Evolutionary conservation across 441 rosid species (phyloP).

Genomic region (Raphanus hybrid): DNA sequence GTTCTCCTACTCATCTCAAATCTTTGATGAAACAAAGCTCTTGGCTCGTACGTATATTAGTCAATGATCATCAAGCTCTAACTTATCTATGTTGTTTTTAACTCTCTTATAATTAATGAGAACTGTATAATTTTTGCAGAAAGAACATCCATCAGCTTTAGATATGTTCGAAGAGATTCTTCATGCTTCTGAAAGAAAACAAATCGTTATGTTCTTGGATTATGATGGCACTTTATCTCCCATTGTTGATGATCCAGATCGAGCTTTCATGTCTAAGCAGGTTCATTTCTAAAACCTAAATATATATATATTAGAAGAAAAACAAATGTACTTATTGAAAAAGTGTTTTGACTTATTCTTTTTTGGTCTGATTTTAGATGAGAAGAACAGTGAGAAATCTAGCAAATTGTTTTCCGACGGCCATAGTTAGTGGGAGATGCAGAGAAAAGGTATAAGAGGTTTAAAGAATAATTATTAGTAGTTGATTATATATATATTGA

Average conservation of each 20-base stretch:
- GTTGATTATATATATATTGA: not conserved
- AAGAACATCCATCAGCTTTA: constrained; percentile 62
- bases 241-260: constrained; percentile 66
- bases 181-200: constrained; percentile 53
- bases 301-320: not conserved
- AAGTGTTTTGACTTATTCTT: not conserved
- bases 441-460: constrained; percentile 55
- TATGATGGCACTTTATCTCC: constrained; percentile 73
- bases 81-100: not conserved
- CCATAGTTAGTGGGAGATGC: constrained; percentile 71
- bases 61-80: constrained; percentile 8
- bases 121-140: constrained; percentile 42
- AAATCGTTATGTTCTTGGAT: constrained; percentile 66
- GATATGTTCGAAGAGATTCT: constrained; percentile 57
- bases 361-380: constrained; percentile 46
- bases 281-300: constrained; percentile 32
- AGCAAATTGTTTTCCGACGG: constrained; percentile 61
- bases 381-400: constrained; percentile 59
- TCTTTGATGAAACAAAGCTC: constrained; percentile 38
- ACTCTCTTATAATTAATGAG: constrained; percentile 12
- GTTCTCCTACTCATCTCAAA: constrained; percentile 57
- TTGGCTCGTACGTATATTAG: constrained; percentile 41
- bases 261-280: constrained; percentile 58
- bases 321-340: not conserved
- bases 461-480: not conserved